Evolutionary conservation across 768 basidiomycete species (phyloP), one percentile per base, ranked within the genome.

Genomic region (Dacryopinax primogenitus): DNA sequence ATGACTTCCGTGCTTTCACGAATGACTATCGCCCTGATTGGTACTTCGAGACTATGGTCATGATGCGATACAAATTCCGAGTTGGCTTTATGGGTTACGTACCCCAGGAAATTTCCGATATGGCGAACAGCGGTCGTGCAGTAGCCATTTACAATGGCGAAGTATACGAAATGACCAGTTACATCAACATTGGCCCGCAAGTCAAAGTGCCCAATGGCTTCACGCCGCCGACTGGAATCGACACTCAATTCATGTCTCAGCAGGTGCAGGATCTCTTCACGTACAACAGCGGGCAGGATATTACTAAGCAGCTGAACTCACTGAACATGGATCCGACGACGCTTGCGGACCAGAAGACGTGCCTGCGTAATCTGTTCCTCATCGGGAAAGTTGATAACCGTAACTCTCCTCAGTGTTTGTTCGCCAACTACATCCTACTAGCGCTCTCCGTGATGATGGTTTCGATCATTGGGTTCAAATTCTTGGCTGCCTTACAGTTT

Each of bases 1-100:
- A 98, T 74, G 95, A 99, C 73, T 99, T 99, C 83, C 88, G 95
- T 18, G 86, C 86, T 0, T 86, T 80, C 72, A 75, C 72, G 62
- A 88, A 86, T 66, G 95, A 98, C 71, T 87, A 88, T 0, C 84
- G 96, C 9, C 95, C 96, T 0, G 96, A 99, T 72, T 99, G 96
- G 96, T 99, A 98, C 75, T 93, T 89, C 69, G 88, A 98, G 77
- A 80, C 79, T 66, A 98, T 99, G 96, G 88, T 90, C 1, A 74
- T 83, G 72, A 87, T 99, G 87, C 88, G 96, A 6, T 96, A 87
- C 79, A 86, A 84, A 63, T 84, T 84, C 70, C 88, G 95, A 37
- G 82, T 85, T 39, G 96, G 96, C 0, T 97, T 94, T 73, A 72
- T 95, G 62, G 95, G 93, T 0, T 87, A 83, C 72, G 89, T 89